Conservation (phyloP, 345 rosid species). For the Streptanthus diversifolius region DNA sequence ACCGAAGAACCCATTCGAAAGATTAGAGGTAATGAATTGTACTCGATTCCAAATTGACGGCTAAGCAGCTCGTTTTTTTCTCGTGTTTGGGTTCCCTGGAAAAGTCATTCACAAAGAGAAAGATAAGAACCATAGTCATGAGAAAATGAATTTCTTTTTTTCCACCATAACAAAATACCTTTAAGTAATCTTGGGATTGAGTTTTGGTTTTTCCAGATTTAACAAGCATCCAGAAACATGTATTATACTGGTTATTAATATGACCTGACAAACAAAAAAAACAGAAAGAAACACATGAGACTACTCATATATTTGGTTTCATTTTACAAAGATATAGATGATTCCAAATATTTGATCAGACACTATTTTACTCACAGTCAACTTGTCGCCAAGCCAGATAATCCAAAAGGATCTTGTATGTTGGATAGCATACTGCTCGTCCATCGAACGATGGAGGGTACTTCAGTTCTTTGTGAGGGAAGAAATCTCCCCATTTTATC, state of each 20-base stretch:
- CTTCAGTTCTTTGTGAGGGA: constrained; percentile 54
- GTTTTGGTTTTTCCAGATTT: constrained; percentile 77
- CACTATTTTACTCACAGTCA: constrained; percentile 67
- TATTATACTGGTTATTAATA: constrained; percentile 90
- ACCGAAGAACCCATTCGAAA: constrained; percentile 76
- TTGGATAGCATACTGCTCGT: constrained; percentile 84
- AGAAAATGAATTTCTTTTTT: background rate
- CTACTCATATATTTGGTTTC: background rate
- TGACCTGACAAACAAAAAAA: constrained; percentile 55
- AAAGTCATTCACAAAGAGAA: background rate
- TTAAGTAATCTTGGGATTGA: constrained; percentile 65
- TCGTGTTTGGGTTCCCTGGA: constrained; percentile 72
- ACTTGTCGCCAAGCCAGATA: constrained; percentile 97
- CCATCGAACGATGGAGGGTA: constrained; percentile 86
- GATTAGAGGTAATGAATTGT: constrained; percentile 52
- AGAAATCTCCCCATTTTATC: constrained; percentile 72
- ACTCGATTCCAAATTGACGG: constrained; percentile 60
- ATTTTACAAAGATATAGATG: background rate
- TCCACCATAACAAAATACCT: constrained; percentile 41
- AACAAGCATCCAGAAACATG: constrained; percentile 95
- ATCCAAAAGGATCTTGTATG: constrained; percentile 66
- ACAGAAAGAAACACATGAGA: constrained; percentile 1
- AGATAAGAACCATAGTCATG: background rate
- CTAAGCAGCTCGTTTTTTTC: constrained; percentile 68
- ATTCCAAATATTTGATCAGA: background rate